Base-by-base conservation (phyloP, 129 eudicot genomes). In the Helichrysum umbraculigerum region DNA sequence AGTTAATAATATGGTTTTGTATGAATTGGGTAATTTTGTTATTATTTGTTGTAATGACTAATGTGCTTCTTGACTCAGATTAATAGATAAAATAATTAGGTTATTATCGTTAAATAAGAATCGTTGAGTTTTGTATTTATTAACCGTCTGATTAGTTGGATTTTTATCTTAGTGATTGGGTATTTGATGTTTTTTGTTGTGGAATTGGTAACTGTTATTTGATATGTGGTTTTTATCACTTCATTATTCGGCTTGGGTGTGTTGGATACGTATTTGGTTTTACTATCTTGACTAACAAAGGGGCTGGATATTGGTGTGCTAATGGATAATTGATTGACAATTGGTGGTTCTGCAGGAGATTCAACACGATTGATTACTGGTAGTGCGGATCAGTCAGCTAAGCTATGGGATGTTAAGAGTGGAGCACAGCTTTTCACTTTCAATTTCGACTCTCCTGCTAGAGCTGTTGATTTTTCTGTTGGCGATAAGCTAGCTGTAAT, bases 401-500 rank as follows among this genome's bases (percentile, higher is more conserved):
- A 84, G 88, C 75, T 94, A 8, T 94, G 99, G 98, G 87, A 89
- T 83, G 94, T 94, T 69, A 71, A 83, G 58, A 82, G 78, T 8
- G 99, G 99, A 61, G 62, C 85, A 34, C 88, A 67, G 62, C 87
- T 94, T 54, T 91, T 66, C 80, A 82, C 97, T 8, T 94, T 94
- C 28, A 86, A 75, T 64, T 94, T 94, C 52, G 96, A 91, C 76
- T 81, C 99, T 0, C 99, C 99, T 1, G 91, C 93, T 42, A 91
- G 93, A 79, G 84, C 99, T 44, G 97, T 91, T 33, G 97, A 94
- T 64, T 91, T 91, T 30, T 73, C 93, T 7, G 87, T 91, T 71
- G 99, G 99, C 52, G 99, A 94, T 79, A 91, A 91, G 81, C 90
- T 89, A 62, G 97, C 90, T 9, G 91, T 94, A 32, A 91, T 94